Conservation (phyloP, 495 filamentous ascomycete genomes). For the Aspergillus ellipticus region DNA sequence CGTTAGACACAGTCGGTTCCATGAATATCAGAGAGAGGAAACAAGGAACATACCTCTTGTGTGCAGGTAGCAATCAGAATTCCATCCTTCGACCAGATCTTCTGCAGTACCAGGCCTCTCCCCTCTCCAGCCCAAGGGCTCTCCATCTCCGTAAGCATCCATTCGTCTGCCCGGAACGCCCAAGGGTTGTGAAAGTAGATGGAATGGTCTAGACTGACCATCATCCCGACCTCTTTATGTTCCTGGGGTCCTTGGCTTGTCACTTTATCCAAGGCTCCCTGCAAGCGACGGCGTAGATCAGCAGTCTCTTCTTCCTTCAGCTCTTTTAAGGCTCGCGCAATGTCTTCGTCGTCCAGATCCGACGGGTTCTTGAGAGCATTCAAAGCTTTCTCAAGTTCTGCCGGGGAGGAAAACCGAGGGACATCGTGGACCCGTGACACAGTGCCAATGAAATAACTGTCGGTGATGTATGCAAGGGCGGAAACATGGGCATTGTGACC, state of each 20-base stretch:
- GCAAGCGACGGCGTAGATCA: conserved; percentile 35
- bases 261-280: conserved; percentile 32
- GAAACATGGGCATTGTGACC: conserved; percentile 76
- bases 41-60: conserved; percentile 39
- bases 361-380: conserved; percentile 46
- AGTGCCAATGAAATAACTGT: conserved; percentile 91
- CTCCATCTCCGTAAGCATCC: conserved; percentile 90
- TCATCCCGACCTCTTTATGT: conserved; percentile 71
- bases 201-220: conserved; percentile 89
- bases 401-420: conserved; percentile 53
- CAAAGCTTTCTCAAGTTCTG: conserved; percentile 33
- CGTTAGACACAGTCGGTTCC: conserved; percentile 7
- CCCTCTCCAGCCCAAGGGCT: conserved; percentile 93
- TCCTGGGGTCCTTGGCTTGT: conserved; percentile 17
- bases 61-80: conserved; percentile 65
- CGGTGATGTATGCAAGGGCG: conserved; percentile 88
- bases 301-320: conserved; percentile 42
- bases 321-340: conserved; percentile 37
- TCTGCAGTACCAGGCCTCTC: conserved; percentile 79
- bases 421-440: conserved; percentile 71
- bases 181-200: conserved; percentile 92
- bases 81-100: conserved; percentile 82
- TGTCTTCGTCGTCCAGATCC: conserved; percentile 42
- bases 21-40: neutral
- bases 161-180: conserved; percentile 81